These are phyloP conservation scores for Castanea sativa DNA, from an alignment of 306 rosid species.

Conservation along the genomic window DNA sequence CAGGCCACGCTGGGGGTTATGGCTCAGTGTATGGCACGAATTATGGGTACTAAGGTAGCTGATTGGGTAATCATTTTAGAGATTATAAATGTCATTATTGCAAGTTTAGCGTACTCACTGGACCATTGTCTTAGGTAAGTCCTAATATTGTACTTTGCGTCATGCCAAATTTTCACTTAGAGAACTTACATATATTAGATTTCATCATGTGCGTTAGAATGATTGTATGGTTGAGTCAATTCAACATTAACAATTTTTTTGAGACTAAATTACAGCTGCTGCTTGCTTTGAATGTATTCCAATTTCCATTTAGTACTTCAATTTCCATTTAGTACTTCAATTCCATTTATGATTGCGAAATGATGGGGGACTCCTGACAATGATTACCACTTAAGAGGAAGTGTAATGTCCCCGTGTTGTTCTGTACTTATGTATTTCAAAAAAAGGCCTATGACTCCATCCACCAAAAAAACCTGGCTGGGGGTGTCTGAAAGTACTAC, in stretches of 20 bases:
- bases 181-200: background rate
- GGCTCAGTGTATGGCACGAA: slow-evolving; percentile 78
- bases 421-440: background rate
- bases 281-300: background rate
- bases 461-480: background rate
- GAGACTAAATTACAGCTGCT: background rate
- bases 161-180: background rate
- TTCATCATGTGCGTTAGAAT: background rate
- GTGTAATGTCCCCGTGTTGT: background rate
- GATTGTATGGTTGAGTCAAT: background rate
- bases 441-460: background rate
- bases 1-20: slow-evolving; percentile 56
- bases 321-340: background rate
- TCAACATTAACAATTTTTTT: background rate
- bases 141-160: background rate
- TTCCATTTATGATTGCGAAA: background rate
- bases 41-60: slow-evolving; percentile 65
- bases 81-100: slow-evolving; percentile 14
- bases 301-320: background rate
- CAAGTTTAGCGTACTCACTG: slow-evolving; percentile 24
- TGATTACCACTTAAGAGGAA: background rate
- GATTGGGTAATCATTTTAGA: background rate
- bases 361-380: background rate
- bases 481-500: too few species aligned
- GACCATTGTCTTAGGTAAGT: background rate